A percentile compares a stretch with the other conserved stretches of the same genome.
Conservation (phyloP, 2,329 filamentous ascomycete species). For the Lasiodiplodia sp. region DNA sequence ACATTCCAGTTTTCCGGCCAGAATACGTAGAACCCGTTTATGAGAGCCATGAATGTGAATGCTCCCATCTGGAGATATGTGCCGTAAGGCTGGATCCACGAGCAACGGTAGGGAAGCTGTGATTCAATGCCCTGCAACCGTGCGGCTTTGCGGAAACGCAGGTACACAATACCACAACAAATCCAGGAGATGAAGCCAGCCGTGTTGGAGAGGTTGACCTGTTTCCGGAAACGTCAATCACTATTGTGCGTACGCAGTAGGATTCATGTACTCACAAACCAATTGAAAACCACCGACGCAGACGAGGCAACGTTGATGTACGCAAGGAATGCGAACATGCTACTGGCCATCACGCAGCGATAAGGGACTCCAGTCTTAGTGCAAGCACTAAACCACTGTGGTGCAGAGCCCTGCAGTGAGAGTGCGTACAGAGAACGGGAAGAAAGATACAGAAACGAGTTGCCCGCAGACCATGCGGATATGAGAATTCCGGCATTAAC, state of each 20-base stretch:
- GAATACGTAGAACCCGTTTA: slow-evolving; percentile 80
- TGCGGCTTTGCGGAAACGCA: slow-evolving; percentile 68
- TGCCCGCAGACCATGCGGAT: slow-evolving; percentile 66
- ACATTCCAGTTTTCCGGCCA: slow-evolving; percentile 70
- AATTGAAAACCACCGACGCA: slow-evolving; percentile 63
- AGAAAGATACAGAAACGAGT: slow-evolving; percentile 62
- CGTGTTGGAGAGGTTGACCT: slow-evolving; percentile 68
- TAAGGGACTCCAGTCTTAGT: slow-evolving; percentile 66
- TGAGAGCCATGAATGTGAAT: slow-evolving; percentile 68
- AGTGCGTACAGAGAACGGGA: slow-evolving; percentile 62
- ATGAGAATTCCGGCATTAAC: slow-evolving; percentile 76
- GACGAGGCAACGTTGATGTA: slow-evolving; percentile 58
- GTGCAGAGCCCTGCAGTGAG: slow-evolving; percentile 70
- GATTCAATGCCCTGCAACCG: slow-evolving; percentile 57
- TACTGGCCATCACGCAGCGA: slow-evolving; percentile 52
- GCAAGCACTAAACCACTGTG: slow-evolving; percentile 65
- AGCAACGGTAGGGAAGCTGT: slow-evolving; percentile 58
- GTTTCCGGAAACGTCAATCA: neutral
- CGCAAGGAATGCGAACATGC: slow-evolving; percentile 54
- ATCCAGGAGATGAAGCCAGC: slow-evolving; percentile 63
- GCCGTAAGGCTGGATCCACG: slow-evolving; percentile 68
- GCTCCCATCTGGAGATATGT: slow-evolving; percentile 66
- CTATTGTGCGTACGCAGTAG: neutral
- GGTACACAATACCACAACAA: slow-evolving; percentile 62
- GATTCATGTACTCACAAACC: slow-evolving; percentile 60